Base-by-base conservation (phyloP, 352 stramenopile species). In the Peronospora farinosa region DNA sequence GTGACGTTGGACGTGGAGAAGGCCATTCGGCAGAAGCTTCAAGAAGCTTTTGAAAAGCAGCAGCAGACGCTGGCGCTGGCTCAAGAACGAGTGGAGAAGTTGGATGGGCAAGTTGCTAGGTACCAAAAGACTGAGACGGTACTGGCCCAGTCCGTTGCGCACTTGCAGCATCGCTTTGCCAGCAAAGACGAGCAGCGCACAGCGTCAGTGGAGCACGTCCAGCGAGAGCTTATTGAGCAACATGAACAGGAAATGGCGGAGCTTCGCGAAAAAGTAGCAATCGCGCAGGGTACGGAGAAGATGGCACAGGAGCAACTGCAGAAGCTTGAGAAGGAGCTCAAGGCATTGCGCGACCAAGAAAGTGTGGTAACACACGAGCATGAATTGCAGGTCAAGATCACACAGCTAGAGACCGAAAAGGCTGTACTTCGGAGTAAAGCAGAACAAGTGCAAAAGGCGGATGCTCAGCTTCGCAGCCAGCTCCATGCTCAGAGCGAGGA, bases 71-170 rank as follows among this genome's bases (percentile, higher is more conserved):
- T 89, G 2, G 23, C 73, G 1, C 37, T 55, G 0, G 65, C 76
- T 5, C 60, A 79, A 30, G 60, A 72, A 30, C 71, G 77, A 39
- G 65, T 85, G 7, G 52, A 69, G 44, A 51, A 57, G 31, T 53
- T 88, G 9, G 41, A 63, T 11, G 28, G 30, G 12, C 77, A 88
- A 36, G 65, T 88, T 30, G 30, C 54, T 12, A 72, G 78, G 33
- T 86, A 88, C 54, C 77, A 88, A 47, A 86, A 84, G 63, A 88
- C 77, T 0, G 77, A 91, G 54, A 91, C 77, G 0, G 77, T 83
- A 36, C 48, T 91, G 37, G 75, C 70, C 7, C 73, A 91, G 54
- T 82, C 73, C 17, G 62, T 86, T 12, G 60, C 75, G 5, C 77
- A 91, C 44, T 70, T 88, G 41, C 77, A 87, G 58, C 66, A 83